These are phyloP conservation scores for Clarireedia sp. DNA, from an alignment of 2,329 filamentous ascomycete genomes.

Conservation along the genomic window DNA sequence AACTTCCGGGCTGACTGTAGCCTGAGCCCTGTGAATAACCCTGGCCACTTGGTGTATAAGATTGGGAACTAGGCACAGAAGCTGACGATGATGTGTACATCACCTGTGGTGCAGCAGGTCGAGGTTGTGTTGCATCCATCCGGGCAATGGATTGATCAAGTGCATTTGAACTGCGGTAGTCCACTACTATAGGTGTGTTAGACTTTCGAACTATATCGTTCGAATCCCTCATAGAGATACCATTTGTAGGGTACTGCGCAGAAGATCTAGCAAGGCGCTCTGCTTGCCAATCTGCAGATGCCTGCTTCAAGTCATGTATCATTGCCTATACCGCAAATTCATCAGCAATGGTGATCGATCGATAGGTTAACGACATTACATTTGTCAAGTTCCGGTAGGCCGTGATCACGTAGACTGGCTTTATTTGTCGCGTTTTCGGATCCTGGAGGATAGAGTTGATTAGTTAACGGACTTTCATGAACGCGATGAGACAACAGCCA, in stretches of 20 bases:
- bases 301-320: conserved; percentile 46
- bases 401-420: conserved; percentile 68
- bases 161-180: conserved; percentile 25
- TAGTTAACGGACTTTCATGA: neutral
- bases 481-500: no score
- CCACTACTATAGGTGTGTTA: conserved; percentile 31
- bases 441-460: conserved; percentile 34
- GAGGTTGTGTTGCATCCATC: conserved; percentile 28
- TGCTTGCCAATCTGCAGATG: conserved; percentile 42
- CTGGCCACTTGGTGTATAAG: conserved; percentile 12
- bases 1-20: conserved; percentile 16
- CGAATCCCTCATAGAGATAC: conserved; percentile 29
- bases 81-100: conserved; percentile 18
- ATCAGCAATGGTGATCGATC: conserved; percentile 15
- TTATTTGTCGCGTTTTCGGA: conserved; percentile 49
- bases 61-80: conserved; percentile 10
- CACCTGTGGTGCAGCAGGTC: conserved; percentile 11
- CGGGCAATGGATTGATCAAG: conserved; percentile 31
- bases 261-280: conserved; percentile 25
- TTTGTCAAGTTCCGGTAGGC: conserved; percentile 73
- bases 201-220: conserved; percentile 28
- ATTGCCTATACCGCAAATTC: conserved; percentile 36
- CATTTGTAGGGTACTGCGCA: conserved; percentile 27
- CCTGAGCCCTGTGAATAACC: conserved; percentile 23
- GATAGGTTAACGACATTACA: conserved; percentile 38